Evolutionary conservation across 345 rosid species (phyloP), one percentile per base, ranked within the genome.

Genomic region (Pseudoturritis turrita): DNA sequence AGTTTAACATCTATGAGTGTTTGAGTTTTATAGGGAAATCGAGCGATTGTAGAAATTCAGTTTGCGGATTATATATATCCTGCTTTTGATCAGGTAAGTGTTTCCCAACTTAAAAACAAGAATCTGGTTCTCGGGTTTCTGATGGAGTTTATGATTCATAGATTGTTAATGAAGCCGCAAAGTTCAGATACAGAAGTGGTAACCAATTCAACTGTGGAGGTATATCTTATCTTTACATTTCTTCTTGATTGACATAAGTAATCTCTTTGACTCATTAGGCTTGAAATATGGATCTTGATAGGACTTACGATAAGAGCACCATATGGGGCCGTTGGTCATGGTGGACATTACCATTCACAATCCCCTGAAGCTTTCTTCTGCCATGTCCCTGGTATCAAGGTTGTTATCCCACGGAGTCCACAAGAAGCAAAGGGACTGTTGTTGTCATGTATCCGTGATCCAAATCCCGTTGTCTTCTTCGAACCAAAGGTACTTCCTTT

Each of bases 301-400:
- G 95, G 95, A 73, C 88, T 91, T 81, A 94, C 97, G 0, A 81
- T 94, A 58, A 82, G 97, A 79, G 83, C 92, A 31, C 95, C 96
- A 0, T 89, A 88, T 63, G 91, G 95, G 53, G 96, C 93, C n/a
- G 93, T 90, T 40, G 97, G 95, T 54, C 98, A 94, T 69, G 96
- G 91, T 47, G 98, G 96, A 51, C 96, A 90, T 77, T 88, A 93
- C 77, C 97, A 88, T 62, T 93, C 90, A 0, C 98, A 90, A 73
- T 93, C 98, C 17, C 96, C 96, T 61, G 96, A 92, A 86, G 98
- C 93, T 71, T 90, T 92, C 86, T 92, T 94, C 65, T 89, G 98
- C 73, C 98, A 91, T 66, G 92, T 89, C 65, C 97, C 96, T 33
- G 98, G 96, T 77, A 81, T 93, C 80, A 93, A 93, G 88, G 97